These are phyloP conservation scores for Yarrowia divulgata DNA, from an alignment of 805 yeast genomes.

Conservation along the genomic window DNA sequence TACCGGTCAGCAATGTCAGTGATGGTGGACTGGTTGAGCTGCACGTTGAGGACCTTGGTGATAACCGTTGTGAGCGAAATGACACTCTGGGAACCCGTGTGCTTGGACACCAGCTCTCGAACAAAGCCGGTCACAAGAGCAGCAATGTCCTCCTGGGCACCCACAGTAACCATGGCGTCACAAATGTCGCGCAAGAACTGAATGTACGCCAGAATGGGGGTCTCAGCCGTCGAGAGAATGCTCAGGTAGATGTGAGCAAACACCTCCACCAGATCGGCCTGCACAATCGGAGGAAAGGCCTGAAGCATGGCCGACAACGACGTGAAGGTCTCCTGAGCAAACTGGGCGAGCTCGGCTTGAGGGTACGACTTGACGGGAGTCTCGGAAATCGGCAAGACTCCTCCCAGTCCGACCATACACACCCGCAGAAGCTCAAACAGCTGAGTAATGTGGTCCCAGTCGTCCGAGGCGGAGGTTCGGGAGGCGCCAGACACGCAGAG, in stretches of 20 bases:
- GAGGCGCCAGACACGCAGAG: conserved; percentile 52
- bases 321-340: conserved; percentile 33
- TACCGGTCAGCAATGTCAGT: conserved; percentile 19
- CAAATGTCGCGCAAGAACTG: conserved; percentile 33
- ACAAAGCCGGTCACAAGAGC: conserved; percentile 14
- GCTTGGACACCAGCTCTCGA: conserved; percentile 21
- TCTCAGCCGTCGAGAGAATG: conserved; percentile 13
- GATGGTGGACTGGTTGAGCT: conserved; percentile 7
- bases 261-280: conserved; percentile 59
- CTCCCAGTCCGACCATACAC: conserved; percentile 65
- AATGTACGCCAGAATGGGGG: conserved; percentile 33
- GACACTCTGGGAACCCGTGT: conserved; percentile 19
- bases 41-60: conserved; percentile 26
- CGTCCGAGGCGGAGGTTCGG: conserved; percentile 47
- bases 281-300: conserved; percentile 71
- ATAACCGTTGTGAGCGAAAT: conserved; percentile 34
- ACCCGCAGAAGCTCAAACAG: conserved; percentile 81
- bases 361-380: conserved; percentile 32
- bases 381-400: conserved; percentile 43
- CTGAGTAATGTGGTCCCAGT: conserved; percentile 68
- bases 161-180: conserved; percentile 23
- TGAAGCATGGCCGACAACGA: conserved; percentile 68
- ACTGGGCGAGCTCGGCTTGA: conserved; percentile 15
- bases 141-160: conserved; percentile 13
- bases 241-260: conserved; percentile 27